Conservation (phyloP, 1,284 basidiomycete species). For the Waitea zeae region DNA sequence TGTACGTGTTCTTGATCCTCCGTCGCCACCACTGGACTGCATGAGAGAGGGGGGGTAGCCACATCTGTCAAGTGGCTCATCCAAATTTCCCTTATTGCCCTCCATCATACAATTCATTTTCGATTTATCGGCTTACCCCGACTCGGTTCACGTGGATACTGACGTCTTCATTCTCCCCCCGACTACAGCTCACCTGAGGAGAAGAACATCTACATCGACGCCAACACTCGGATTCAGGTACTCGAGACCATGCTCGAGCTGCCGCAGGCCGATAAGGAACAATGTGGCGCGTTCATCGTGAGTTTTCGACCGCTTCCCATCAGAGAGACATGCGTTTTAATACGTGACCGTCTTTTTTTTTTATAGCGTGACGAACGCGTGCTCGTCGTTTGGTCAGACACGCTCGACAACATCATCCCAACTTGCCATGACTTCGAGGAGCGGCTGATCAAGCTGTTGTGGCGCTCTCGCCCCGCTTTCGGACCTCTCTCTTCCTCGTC, state of each 20-base stretch:
- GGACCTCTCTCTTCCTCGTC: slow-evolving; percentile 4
- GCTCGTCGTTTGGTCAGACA: slow-evolving; percentile 65
- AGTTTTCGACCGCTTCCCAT: slow-evolving; percentile 13
- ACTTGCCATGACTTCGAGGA: slow-evolving; percentile 64
- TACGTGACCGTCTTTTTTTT: not conserved
- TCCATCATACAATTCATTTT: not conserved
- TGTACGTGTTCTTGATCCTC: slow-evolving; percentile 25
- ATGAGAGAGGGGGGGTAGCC: no score
- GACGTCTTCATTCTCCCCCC: not conserved
- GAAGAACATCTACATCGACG: slow-evolving; percentile 44
- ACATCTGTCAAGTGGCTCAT: no score
- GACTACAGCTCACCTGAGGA: slow-evolving; percentile 27
- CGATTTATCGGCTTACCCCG: not conserved
- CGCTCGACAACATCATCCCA: slow-evolving; percentile 52
- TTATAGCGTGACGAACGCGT: slow-evolving; percentile 54
- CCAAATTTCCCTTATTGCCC: no score
- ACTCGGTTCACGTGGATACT: not conserved
- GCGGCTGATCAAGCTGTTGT: slow-evolving; percentile 63
- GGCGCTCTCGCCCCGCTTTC: slow-evolving; percentile 25
- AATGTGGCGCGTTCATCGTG: slow-evolving; percentile 71
- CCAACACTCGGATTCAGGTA: slow-evolving; percentile 55
- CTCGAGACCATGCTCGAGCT: slow-evolving; percentile 52
- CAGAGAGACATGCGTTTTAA: no score
- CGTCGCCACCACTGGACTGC: no score
- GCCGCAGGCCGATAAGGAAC: slow-evolving; percentile 65